phyloP scores from a whole-genome alignment of 352 stramenopile genomes.

The Thalassiosira livingstoniorum region DNA sequence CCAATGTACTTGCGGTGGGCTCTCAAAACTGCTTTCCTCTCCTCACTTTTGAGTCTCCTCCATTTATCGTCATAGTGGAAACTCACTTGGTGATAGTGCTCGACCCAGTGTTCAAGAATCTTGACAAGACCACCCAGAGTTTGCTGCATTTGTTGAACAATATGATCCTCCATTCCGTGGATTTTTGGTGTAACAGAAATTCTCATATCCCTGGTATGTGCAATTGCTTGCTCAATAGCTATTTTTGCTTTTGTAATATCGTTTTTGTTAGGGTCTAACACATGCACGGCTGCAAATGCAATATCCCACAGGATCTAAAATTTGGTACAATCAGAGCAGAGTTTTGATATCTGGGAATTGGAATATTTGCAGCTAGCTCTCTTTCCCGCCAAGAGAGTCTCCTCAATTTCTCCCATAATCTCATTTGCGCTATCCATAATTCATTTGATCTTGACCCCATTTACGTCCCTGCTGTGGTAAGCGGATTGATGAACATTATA shows the following conservation, averaged over 20 bases:
- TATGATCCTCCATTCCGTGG: not conserved
- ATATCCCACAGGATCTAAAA: not conserved
- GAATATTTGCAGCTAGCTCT: not conserved
- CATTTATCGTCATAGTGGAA: not conserved
- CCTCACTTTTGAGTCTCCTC: not conserved
- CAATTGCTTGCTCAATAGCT: not conserved
- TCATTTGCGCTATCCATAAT: not conserved
- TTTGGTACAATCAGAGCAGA: not conserved
- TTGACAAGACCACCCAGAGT: not conserved
- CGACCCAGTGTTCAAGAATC: not conserved
- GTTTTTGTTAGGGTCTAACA: not conserved
- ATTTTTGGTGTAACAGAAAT: not conserved
- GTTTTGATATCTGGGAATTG: not conserved
- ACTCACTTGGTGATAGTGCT: not conserved
- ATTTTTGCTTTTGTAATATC: not conserved
- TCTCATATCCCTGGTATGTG: not conserved
- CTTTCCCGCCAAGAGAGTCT: not conserved
- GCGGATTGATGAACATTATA: not conserved
- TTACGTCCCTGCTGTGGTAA: conserved; percentile 6
- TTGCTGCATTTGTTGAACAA: not conserved
- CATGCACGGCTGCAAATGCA: not conserved
- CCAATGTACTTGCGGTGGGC: not conserved
- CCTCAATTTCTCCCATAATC: not conserved
- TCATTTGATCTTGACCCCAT: not conserved
- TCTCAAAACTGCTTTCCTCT: not conserved